Base-by-base conservation (phyloP, 352 stramenopile genomes). In the Phytophthora chlamydospora region DNA sequence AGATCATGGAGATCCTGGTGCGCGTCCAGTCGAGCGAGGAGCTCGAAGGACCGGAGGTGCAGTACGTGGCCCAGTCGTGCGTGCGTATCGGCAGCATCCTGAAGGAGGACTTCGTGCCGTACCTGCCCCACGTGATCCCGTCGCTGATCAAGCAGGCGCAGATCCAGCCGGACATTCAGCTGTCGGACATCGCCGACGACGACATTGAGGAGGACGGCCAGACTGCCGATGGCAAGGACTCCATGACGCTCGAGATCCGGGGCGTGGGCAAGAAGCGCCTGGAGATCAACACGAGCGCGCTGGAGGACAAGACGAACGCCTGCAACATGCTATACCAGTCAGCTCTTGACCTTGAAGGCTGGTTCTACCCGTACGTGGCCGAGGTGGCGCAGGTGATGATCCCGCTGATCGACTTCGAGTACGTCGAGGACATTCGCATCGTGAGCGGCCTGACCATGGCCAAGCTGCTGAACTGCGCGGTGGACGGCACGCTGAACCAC, bases 301-400 rank as follows among this genome's bases (percentile, higher is more conserved):
- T 96, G 19, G 80, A 94, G 53, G 87, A 94, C 48, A 96, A 96
- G 81, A 83, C 78, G 19, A 92, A 93, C 51, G 87, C 85, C 31
- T 91, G 86, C 63, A 93, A 96, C 72, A 96, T 96, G 87, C 70
- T 96, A 4, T 96, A 94, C 71, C 87, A 96, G 69, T 90, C 75
- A 39, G 87, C 87, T 11, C 66, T 94, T 45, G 87, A 96, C 58
- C 66, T 96, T 14, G 64, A 93, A 58, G 87, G 87, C 13, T 80
- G 75, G 40, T 94, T 96, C 67, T 90, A 91, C 54, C 80, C 83
- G 31, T 94, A 93, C 79, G 71, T 96, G n/a, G 72, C 81, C 6
- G 72, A 91, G 41, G 84, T 91, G 6, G 78, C 86, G 9, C 64
- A 86, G 51, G 81, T 92, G 32, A 65, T 96, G 63, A 76, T 94